Base-by-base conservation (phyloP, 176 grass and related monocot species). In the Phoenix roebelenii region DNA sequence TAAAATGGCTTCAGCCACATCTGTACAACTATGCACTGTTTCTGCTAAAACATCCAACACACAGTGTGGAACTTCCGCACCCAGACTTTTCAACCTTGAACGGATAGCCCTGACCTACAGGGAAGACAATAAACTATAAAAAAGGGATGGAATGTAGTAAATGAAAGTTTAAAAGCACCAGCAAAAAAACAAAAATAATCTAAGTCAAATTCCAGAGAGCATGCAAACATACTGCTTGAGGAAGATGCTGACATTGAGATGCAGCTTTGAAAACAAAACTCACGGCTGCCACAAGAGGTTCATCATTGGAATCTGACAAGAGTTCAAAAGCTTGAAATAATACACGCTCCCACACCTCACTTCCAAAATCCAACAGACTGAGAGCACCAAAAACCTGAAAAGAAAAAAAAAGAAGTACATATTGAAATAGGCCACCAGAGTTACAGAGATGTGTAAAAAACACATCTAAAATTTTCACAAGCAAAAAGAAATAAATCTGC, bases 31-130 rank as follows among this genome's bases (percentile, higher is more conserved):
- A 75, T 85, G 87, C 26, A 91, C 78, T 18, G 63, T 85, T 79
- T 88, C 77, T 77, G 81, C 75, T 65, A 97, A 68, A 76, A 88
- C 69, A 50, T 88, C 81, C 44, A 97, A 84, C 72, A 97, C 81
- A 23, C 81, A 85, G 16, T 57, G 70, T 54, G 93, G 84, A 72
- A 91, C 83, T 72, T 97, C 93, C 64, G 66, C 60, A 44, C 84
- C 81, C 62, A 91, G 50, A 74, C 23, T 77, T 78, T 97, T 91
- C 60, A 97, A 65, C 66, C 78, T 88, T 54, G 69, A 82, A 60
- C 87, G 79, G 51, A 97, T 56, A 68, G 69, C 76, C 85, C 64
- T 77, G 74, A 61, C 76, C 93, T 97, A 69, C 16, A 17, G 52
- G 23, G 30, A 14, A 24, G 57, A 44, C 10, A 44, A 44, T 16